phyloP scores from a whole-genome alignment of 257 asterid species.

The Ocimum tenuiflorum region DNA sequence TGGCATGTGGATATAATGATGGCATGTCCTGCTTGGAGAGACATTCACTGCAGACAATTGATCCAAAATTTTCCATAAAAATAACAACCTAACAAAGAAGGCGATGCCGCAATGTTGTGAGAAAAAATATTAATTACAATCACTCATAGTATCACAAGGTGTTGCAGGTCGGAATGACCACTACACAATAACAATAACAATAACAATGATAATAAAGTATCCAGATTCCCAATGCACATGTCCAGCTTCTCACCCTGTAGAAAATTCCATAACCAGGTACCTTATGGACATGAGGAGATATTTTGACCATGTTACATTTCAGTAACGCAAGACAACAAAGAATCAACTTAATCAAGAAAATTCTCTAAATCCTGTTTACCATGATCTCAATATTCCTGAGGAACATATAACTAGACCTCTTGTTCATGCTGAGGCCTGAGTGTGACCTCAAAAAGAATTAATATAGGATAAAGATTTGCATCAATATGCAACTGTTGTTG shows the following conservation, averaged over 20 bases:
- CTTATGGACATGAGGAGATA: not conserved
- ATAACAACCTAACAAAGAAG: not conserved
- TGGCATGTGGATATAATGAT: constrained; percentile 41
- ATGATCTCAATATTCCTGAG: not conserved
- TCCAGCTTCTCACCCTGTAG: not conserved
- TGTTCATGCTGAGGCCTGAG: not conserved
- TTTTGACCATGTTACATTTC: not conserved
- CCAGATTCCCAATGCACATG: not conserved
- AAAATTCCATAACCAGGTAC: not conserved
- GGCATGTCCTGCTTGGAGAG: constrained; percentile 40
- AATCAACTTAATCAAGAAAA: not conserved
- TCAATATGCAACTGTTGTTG: not conserved
- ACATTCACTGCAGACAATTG: constrained; percentile 43
- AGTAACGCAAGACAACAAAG: not conserved
- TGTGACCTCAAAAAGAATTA: not conserved
- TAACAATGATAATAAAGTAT: no score
- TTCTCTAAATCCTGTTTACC: not conserved
- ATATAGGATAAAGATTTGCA: not conserved
- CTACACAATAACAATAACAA: not conserved
- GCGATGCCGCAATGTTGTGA: not conserved
- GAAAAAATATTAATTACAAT: not conserved
- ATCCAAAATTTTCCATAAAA: not conserved
- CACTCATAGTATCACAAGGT: not conserved
- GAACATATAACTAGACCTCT: not conserved
- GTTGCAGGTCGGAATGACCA: not conserved